Evolutionary conservation across 176 grass and related monocot genomes (phyloP), one percentile per base, ranked within the genome.

Genomic region (Musa troglodytarum): DNA sequence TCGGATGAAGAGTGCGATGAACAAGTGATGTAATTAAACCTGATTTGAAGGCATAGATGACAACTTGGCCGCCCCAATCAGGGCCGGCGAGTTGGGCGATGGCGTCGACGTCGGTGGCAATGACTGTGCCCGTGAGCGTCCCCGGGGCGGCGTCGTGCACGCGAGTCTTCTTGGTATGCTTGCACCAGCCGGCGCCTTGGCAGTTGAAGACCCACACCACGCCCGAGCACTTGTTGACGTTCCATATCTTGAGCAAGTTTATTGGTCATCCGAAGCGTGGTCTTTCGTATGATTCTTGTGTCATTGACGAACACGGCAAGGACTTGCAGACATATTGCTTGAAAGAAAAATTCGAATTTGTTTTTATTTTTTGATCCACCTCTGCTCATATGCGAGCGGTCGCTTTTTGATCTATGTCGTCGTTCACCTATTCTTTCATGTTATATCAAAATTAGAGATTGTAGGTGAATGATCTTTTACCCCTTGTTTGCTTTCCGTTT

Each of bases 171-270:
- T 92, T 96, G 21, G 49, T 1, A 2, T 87, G 56, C 15, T 80
- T 84, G 81, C 89, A 96, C 89, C 92, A 22, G 22, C 22, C 22
- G 22, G 0, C 22, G 34, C 92, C 92, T 85, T 96, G 92, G 78
- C 92, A 96, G 70, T 96, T 96, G 85, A 96, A 96, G 67, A 86
- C 85, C 0, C 89, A 89, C 24, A 96, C 87, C 54, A 96, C 89
- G 20, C 87, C 92, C 6, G 82, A 68, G 73, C 82, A 89, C 53
- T 70, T 84, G 85, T 92, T 92, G 71, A 82, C 0, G 76, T 91
- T 96, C 92, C 92, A 96, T 16, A 92, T 86, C 87, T 92, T 96
- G 68, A 96, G 89, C 82, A 96, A 43, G 63, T 78, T 43, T 43
- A 3, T 43, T 43, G 34, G 34, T 43, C 34, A 0, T 0, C 34